phyloP scores from a whole-genome alignment of 768 basidiomycete genomes.

The Tubosaeta sp. region DNA sequence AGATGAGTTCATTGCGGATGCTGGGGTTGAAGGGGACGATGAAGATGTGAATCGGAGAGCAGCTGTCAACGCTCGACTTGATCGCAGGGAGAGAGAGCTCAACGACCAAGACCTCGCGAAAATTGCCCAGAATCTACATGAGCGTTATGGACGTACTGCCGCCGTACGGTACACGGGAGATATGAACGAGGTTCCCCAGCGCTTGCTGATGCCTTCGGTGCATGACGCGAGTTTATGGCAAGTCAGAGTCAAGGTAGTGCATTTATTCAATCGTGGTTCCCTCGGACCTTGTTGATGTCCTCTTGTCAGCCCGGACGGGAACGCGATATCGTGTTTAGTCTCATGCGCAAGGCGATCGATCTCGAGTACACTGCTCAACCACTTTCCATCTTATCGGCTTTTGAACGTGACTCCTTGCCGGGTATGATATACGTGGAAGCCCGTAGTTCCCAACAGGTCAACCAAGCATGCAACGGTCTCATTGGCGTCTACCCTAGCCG shows the following conservation, averaged over 20 bases:
- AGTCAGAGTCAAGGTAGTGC: constrained; percentile 80
- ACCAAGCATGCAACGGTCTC: constrained; percentile 80
- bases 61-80: constrained; percentile 63
- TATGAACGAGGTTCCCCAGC: constrained; percentile 89
- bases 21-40: constrained; percentile 61
- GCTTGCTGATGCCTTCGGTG: constrained; percentile 92
- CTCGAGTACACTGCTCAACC: constrained; percentile 74
- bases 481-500: constrained; percentile 88
- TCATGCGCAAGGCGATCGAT: constrained; percentile 91
- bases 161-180: constrained; percentile 82
- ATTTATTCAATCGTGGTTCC: neutral
- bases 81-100: constrained; percentile 65
- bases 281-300: neutral
- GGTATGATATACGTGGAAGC: constrained; percentile 98
- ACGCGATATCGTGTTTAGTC: constrained; percentile 87
- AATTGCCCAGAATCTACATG: constrained; percentile 76
- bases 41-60: constrained; percentile 48
- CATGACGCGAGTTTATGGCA: constrained; percentile 97
- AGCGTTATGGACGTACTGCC: constrained; percentile 68
- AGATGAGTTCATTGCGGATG: constrained; percentile 71
- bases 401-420: constrained; percentile 91
- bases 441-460: constrained; percentile 79
- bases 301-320: constrained; percentile 76
- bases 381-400: constrained; percentile 86
- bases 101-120: constrained; percentile 78